Conservation (phyloP, 2,329 filamentous ascomycete species). For the Sporothrix variecibatus region DNA sequence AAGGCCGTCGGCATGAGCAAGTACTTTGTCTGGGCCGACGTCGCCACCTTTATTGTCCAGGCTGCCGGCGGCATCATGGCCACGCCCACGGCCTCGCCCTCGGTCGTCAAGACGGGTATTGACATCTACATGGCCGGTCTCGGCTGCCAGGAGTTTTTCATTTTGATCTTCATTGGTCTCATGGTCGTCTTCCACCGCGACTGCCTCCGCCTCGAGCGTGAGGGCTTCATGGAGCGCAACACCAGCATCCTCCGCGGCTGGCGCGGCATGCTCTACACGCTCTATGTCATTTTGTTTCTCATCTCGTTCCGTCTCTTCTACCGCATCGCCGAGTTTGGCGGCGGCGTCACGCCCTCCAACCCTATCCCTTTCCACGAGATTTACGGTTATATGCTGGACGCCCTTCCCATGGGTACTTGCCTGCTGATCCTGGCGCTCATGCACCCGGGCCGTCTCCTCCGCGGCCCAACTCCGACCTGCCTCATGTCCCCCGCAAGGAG, state of each 20-base stretch:
- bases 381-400: conserved; percentile 56
- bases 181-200: conserved; percentile 41
- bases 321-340: conserved; percentile 58
- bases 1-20: conserved; percentile 44
- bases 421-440: conserved; percentile 44
- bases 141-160: conserved; percentile 42
- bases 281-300: conserved; percentile 40
- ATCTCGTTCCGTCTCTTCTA: conserved; percentile 59
- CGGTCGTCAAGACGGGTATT: conserved; percentile 40
- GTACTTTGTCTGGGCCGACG: conserved; percentile 51
- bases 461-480: conserved; percentile 50
- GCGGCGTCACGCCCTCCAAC: conserved; percentile 47
- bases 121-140: conserved; percentile 46
- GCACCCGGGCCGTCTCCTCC: conserved; percentile 52
- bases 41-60: conserved; percentile 52
- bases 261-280: conserved; percentile 39
- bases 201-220: conserved; percentile 27
- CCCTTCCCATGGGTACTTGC: conserved; percentile 56
- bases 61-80: conserved; percentile 43
- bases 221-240: neutral
- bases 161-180: conserved; percentile 42
- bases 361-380: conserved; percentile 51
- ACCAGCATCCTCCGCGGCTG: conserved; percentile 34
- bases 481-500: conserved; percentile 44
- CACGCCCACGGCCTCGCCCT: conserved; percentile 32